A percentile compares a stretch with the other conserved stretches of the same genome.
Evolutionary conservation across 2,329 filamentous ascomycete genomes (phyloP).

Genomic region (Calonectria multiphialidica): DNA sequence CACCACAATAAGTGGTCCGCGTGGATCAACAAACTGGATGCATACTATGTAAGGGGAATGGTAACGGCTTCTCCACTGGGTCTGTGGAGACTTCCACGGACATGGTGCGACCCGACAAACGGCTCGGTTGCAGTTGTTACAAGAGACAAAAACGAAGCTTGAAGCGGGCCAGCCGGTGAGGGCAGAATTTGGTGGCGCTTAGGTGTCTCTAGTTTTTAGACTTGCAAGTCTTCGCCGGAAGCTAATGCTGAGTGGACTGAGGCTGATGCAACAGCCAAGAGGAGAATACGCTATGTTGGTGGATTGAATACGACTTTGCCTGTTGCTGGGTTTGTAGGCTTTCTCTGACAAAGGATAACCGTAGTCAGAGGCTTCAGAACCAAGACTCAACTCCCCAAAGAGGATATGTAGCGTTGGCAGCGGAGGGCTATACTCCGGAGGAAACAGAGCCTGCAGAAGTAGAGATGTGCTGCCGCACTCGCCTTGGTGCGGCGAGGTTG

Average conservation of each 20-base stretch:
- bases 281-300: neutral
- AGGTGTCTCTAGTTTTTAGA: neutral
- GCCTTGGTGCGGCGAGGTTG: neutral
- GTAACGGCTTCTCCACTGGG: neutral
- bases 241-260: neutral
- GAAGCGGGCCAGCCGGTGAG: slow-evolving; percentile 1
- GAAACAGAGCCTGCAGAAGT: neutral
- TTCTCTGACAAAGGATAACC: neutral
- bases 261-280: slow-evolving; percentile 6
- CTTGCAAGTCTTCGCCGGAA: neutral
- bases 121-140: slow-evolving; percentile 8
- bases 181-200: neutral
- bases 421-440: neutral
- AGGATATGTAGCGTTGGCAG: neutral
- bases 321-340: neutral
- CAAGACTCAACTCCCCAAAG: neutral
- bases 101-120: slow-evolving; percentile 12
- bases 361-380: neutral
- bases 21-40: slow-evolving; percentile 6
- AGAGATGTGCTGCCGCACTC: neutral
- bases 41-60: neutral
- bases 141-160: neutral
- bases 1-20: neutral
- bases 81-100: slow-evolving; percentile 13
- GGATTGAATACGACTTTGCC: neutral